A percentile compares a stretch with the other conserved stretches of the same genome.
Conservation (phyloP, 352 stramenopile genomes). For the Phytophthora agathidicida region DNA sequence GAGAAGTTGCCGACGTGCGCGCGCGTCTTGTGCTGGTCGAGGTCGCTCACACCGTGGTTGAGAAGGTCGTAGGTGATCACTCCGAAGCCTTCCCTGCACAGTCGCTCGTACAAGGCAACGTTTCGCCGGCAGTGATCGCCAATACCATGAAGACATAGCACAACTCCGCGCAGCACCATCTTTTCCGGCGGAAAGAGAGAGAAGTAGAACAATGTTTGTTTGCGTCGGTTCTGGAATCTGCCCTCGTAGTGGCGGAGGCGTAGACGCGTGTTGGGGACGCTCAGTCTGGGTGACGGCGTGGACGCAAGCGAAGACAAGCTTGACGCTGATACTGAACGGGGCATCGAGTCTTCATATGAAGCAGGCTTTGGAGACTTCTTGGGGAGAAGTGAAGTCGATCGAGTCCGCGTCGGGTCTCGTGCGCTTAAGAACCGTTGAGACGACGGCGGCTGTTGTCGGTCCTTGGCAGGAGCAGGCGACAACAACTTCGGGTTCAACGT, state of each 20-base stretch:
- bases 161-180: slow-evolving; percentile 42
- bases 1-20: slow-evolving; percentile 46
- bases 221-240: slow-evolving; percentile 45
- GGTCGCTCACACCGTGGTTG: slow-evolving; percentile 54
- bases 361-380: slow-evolving; percentile 8
- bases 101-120: slow-evolving; percentile 46
- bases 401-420: slow-evolving; percentile 9
- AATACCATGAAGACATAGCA: slow-evolving; percentile 55
- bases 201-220: slow-evolving; percentile 49
- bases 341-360: slow-evolving; percentile 9
- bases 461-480: not conserved
- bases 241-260: slow-evolving; percentile 46
- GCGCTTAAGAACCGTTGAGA: slow-evolving; percentile 9
- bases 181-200: slow-evolving; percentile 39
- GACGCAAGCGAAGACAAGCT: slow-evolving; percentile 27
- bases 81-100: slow-evolving; percentile 49
- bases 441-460: slow-evolving; percentile 8
- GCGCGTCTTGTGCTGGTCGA: slow-evolving; percentile 38
- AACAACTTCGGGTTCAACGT: slow-evolving; percentile 25
- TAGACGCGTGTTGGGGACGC: slow-evolving; percentile 17
- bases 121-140: slow-evolving; percentile 53
- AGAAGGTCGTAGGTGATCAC: slow-evolving; percentile 59
- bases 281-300: slow-evolving; percentile 8
- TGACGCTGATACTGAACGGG: slow-evolving; percentile 22
- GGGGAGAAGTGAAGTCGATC: slow-evolving; percentile 18